Base-by-base conservation (phyloP, 108 stramenopile species). In the Cylindrotheca fusiformis region DNA sequence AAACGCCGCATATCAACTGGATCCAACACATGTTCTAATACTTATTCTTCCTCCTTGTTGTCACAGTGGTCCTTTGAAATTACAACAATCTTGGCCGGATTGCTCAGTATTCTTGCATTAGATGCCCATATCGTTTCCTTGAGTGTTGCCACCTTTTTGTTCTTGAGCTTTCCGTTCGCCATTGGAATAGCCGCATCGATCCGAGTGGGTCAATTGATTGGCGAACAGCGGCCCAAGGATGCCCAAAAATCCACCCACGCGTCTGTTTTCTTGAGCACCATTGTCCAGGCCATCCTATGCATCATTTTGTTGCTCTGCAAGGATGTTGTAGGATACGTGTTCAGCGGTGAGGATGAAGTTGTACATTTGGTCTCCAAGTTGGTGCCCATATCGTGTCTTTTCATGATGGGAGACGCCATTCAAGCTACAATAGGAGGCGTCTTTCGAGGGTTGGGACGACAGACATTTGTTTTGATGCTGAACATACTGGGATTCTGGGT, bases 131-230 rank as follows among this genome's bases (percentile, higher is more conserved):
- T 67, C 14, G 62, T 76, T 48, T 67, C 70, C 0, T 61, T 76
- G 44, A 76, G 29, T 20, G 56, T 76, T 31, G 65, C 70, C 2
- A 62, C 70, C 17, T n/a, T n/a, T n/a, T n/a, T n/a, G n/a, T n/a
- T n/a, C n/a, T n/a, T n/a, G n/a, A n/a, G n/a, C n/a, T n/a, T 71
- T 76, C 71, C 75, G 25, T 76, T 71, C 62, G 75, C 75, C 4
- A 36, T 70, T 31, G 75, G n/a, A n/a, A n/a, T n/a, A n/a, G n/a
- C n/a, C n/a, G n/a, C n/a, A n/a, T n/a, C n/a, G n/a, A n/a, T n/a
- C n/a, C n/a, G n/a, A n/a, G n/a, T n/a, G n/a, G n/a, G n/a, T n/a
- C n/a, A n/a, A n/a, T n/a, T n/a, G n/a, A n/a, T n/a, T n/a, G n/a
- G n/a, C n/a, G 75, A 14, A 72, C 60, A 58, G 76, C 71, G 48